Conservation (phyloP, 208 protist genomes). For the Trypanosoma cruzi region DNA sequence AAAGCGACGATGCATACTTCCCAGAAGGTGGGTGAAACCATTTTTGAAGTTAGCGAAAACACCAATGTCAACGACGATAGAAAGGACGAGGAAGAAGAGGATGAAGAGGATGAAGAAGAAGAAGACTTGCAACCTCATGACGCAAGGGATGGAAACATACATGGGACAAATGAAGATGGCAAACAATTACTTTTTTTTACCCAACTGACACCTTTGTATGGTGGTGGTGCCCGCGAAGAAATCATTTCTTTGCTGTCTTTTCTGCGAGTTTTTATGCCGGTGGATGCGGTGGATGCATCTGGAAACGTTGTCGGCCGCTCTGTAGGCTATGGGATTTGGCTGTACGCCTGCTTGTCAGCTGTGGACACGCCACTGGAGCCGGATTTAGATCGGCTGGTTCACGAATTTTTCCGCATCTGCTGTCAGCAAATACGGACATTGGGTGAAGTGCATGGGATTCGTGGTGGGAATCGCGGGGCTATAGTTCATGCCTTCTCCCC, state of each 20-base stretch:
- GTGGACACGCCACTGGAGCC: slow-evolving; percentile 81
- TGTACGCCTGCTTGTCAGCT: slow-evolving; percentile 52
- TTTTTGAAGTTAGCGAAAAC: not conserved
- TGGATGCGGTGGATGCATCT: slow-evolving; percentile 13
- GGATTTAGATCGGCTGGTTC: slow-evolving; percentile 71
- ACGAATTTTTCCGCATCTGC: slow-evolving; percentile 65
- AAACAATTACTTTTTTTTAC: not conserved
- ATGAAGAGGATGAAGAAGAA: slow-evolving; percentile 7
- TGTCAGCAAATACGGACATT: slow-evolving; percentile 72
- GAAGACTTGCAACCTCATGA: not conserved
- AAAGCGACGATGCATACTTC: slow-evolving; percentile 3
- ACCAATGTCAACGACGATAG: not conserved
- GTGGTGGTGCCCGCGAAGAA: slow-evolving; percentile 9
- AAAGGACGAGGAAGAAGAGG: not conserved
- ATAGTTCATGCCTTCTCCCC: slow-evolving; percentile 36
- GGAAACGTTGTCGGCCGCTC: slow-evolving; percentile 20
- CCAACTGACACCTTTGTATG: slow-evolving; percentile 8
- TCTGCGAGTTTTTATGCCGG: slow-evolving; percentile 37
- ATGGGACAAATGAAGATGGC: not conserved
- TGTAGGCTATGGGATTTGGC: slow-evolving; percentile 68
- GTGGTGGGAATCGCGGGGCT: slow-evolving; percentile 42
- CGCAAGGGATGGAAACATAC: slow-evolving; percentile 3
- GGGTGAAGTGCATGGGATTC: slow-evolving; percentile 39
- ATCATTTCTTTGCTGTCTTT: slow-evolving; percentile 32
- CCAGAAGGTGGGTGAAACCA: slow-evolving; percentile 1